Evolutionary conservation across 2,329 filamentous ascomycete species (phyloP).

Genomic region (Penicillium sclerotiorum): DNA sequence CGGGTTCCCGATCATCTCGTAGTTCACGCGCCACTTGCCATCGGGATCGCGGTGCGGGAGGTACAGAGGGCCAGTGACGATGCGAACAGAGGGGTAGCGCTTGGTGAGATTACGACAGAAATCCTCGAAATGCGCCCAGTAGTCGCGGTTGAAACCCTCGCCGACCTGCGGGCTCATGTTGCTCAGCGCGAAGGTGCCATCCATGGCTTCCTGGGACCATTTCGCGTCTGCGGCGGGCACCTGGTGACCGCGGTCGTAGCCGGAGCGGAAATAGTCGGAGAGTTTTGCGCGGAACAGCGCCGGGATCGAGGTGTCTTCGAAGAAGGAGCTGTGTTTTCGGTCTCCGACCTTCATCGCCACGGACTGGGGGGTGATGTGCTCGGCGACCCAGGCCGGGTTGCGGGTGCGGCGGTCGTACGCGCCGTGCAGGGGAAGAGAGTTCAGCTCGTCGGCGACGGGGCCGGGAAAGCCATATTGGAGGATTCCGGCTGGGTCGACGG

Average conservation of each 20-base stretch:
- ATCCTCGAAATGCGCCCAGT: conserved; percentile 98
- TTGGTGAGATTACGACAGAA: conserved; percentile 84
- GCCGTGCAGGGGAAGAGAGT: conserved; percentile 75
- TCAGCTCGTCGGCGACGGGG: conserved; percentile 79
- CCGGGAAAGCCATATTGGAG: conserved; percentile 92
- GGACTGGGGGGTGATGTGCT: conserved; percentile 92
- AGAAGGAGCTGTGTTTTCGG: conserved; percentile 78
- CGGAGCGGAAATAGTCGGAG: conserved; percentile 91
- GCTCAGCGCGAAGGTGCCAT: conserved; percentile 87
- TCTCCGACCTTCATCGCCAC: conserved; percentile 75
- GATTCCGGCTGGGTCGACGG: conserved; percentile 73
- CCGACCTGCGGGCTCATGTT: conserved; percentile 99
- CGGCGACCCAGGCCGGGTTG: conserved; percentile 92
- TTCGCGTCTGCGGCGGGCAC: conserved; percentile 95
- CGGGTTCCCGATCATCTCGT: conserved; percentile 93
- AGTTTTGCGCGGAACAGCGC: conserved; percentile 85
- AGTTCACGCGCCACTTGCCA: conserved; percentile 92
- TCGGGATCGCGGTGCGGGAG: conserved; percentile 84
- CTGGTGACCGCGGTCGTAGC: conserved; percentile 95
- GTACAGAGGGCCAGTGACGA: conserved; percentile 93
- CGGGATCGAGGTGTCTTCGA: conserved; percentile 79
- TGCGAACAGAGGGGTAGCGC: conserved; percentile 81
- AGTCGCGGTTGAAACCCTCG: conserved; percentile 97
- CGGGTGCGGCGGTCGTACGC: conserved; percentile 86
- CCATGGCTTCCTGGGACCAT: conserved; percentile 92